Evolutionary conservation across 495 filamentous ascomycete species (phyloP).

Genomic region (Neurospora tetraspora): DNA sequence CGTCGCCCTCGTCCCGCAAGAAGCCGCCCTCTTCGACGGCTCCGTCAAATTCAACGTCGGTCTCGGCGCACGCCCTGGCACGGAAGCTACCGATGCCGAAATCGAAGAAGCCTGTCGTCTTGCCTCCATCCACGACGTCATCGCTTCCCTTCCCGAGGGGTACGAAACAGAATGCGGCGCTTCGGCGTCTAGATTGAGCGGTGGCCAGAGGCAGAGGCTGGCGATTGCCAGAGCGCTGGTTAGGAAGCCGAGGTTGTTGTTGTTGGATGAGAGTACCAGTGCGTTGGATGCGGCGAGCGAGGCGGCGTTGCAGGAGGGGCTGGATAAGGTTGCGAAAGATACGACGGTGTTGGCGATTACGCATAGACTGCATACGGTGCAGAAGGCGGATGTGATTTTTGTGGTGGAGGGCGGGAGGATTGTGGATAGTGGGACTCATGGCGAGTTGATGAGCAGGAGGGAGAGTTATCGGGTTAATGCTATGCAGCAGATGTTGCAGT

Average conservation of each 20-base stretch:
- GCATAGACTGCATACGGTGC: constrained; percentile 69
- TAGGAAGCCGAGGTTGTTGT: constrained; percentile 67
- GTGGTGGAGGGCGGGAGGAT: constrained; percentile 59
- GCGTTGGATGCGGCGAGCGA: constrained; percentile 70
- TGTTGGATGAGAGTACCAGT: constrained; percentile 79
- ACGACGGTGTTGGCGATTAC: constrained; percentile 76
- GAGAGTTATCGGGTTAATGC: constrained; percentile 51
- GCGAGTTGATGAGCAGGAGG: constrained; percentile 48
- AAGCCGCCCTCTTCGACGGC: constrained; percentile 41
- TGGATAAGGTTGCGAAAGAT: constrained; percentile 58
- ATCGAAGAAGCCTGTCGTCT: constrained; percentile 47
- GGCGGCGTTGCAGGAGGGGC: constrained; percentile 55
- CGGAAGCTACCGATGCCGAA: constrained; percentile 35
- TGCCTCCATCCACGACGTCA: constrained; percentile 50
- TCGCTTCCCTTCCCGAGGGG: constrained; percentile 45
- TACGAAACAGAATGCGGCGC: constrained; percentile 53
- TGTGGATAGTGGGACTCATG: constrained; percentile 59
- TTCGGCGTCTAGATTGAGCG: constrained; percentile 38
- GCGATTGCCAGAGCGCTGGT: constrained; percentile 72
- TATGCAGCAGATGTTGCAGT: constrained; percentile 28
- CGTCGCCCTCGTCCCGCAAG: constrained; percentile 53
- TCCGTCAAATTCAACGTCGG: constrained; percentile 49
- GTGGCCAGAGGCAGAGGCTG: constrained; percentile 56
- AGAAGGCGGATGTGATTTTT: constrained; percentile 65
- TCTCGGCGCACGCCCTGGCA: constrained; percentile 35